phyloP scores from a whole-genome alignment of 352 stramenopile species.

The Phytophthora lateralis region DNA sequence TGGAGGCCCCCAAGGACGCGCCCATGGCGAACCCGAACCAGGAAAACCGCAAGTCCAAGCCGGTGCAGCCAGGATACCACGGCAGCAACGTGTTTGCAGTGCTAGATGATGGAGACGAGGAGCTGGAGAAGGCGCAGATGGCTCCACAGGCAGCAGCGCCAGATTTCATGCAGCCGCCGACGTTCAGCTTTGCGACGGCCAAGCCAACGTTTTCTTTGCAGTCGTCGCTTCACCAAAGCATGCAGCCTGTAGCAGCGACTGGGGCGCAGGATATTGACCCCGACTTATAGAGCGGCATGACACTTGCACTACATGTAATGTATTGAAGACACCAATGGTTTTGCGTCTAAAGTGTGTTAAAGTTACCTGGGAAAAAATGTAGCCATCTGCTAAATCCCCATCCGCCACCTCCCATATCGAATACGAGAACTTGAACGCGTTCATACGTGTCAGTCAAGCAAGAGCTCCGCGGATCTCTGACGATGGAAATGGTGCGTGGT shows the following conservation, averaged over 20 bases:
- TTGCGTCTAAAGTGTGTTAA: too few relatives aligned
- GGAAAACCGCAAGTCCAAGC: slow-evolving; percentile 29
- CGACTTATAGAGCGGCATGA: slow-evolving; percentile 50
- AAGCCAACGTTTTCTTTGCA: slow-evolving; percentile 33
- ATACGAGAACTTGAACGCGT: slow-evolving; percentile 1
- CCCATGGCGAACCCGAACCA: slow-evolving; percentile 29
- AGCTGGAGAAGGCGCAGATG: slow-evolving; percentile 24
- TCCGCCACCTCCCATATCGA: background rate
- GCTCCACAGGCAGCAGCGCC: slow-evolving; percentile 17
- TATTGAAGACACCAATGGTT: background rate
- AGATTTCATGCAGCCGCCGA: slow-evolving; percentile 68
- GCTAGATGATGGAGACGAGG: slow-evolving; percentile 58
- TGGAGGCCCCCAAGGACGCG: slow-evolving; percentile 56
- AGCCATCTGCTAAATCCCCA: slow-evolving; percentile 9
- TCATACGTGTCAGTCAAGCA: slow-evolving; percentile 41
- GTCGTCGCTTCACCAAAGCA: slow-evolving; percentile 27
- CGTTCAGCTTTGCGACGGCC: slow-evolving; percentile 55
- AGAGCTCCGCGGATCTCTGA: slow-evolving; percentile 35
- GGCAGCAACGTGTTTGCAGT: slow-evolving; percentile 68
- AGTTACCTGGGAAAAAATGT: too few relatives aligned
- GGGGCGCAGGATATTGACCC: slow-evolving; percentile 50
- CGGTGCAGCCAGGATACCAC: slow-evolving; percentile 40
- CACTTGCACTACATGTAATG: slow-evolving; percentile 8
- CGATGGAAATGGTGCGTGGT: slow-evolving; percentile 50
- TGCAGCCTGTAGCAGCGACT: slow-evolving; percentile 11